These are phyloP conservation scores for Aeschynomene evenia DNA, from an alignment of 306 rosid species.

Conservation along the genomic window DNA sequence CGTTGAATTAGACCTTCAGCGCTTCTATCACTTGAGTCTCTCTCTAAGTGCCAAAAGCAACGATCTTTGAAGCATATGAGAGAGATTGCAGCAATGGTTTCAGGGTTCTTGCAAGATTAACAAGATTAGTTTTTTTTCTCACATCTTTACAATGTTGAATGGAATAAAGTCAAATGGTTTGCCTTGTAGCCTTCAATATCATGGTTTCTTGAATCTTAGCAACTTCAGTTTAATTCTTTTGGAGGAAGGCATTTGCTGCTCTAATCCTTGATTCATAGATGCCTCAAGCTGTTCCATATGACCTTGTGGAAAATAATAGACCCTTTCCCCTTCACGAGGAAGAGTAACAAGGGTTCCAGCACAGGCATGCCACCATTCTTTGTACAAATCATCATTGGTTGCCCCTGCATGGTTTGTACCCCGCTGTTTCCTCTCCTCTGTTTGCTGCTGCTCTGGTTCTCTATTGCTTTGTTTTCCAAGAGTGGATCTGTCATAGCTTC, in stretches of 20 bases:
- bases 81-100: neutral
- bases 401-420: too few relatives aligned
- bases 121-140: too few relatives aligned
- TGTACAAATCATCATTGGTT: conserved; percentile 72
- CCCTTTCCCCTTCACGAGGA: conserved; percentile 88
- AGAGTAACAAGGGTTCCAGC: conserved; percentile 98
- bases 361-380: conserved; percentile 99
- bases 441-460: too few relatives aligned
- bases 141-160: too few relatives aligned
- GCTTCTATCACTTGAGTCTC: conserved; percentile 7
- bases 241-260: conserved; percentile 97
- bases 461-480: too few relatives aligned
- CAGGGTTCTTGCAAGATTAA: too few relatives aligned
- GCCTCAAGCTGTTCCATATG: conserved; percentile 99
- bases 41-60: neutral
- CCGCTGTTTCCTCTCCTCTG: too few relatives aligned
- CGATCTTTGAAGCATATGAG: conserved; percentile 28
- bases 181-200: too few relatives aligned
- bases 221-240: too few relatives aligned
- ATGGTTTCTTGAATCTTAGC: too few relatives aligned
- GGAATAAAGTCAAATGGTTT: too few relatives aligned
- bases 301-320: conserved; percentile 96
- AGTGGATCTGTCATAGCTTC: too few relatives aligned
- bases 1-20: conserved; percentile 17
- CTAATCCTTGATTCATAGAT: conserved; percentile 92